A percentile compares a stretch with the other conserved stretches of the same genome.
These are phyloP conservation scores for Castanea mollissima DNA, from an alignment of 306 rosid genomes.

Conservation along the genomic window DNA sequence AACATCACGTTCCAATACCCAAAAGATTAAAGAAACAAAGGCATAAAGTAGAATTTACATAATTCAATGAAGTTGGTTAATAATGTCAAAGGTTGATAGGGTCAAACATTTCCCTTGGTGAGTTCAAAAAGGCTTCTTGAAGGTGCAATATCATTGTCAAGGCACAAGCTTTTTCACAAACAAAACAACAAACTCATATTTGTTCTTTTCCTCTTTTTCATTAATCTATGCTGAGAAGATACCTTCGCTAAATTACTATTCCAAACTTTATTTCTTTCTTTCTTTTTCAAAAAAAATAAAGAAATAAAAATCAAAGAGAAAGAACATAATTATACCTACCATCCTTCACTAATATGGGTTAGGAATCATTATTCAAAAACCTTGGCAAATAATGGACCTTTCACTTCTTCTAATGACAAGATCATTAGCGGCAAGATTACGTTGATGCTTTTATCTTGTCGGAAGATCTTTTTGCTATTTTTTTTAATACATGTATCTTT, in stretches of 20 bases:
- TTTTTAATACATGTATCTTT: neutral
- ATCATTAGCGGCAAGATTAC: constrained; percentile 3
- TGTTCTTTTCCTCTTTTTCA: neutral
- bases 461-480: neutral
- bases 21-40: neutral
- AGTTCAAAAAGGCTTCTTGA: constrained; percentile 17
- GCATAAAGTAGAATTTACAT: too few relatives aligned
- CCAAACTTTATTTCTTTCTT: neutral
- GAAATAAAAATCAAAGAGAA: neutral
- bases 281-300: too few relatives aligned
- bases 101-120: constrained; percentile 24
- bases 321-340: neutral
- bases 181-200: neutral
- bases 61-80: constrained; percentile 26
- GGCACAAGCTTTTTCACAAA: neutral
- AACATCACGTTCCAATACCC: neutral
- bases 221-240: neutral
- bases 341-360: too few relatives aligned
- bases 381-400: neutral
- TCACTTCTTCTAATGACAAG: neutral
- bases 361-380: neutral
- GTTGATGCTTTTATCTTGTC: neutral
- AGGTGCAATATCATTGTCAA: constrained; percentile 39
- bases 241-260: neutral
- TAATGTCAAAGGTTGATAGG: constrained; percentile 28